Base-by-base conservation (phyloP, 495 filamentous ascomycete genomes). In the Penicillium arizonense region DNA sequence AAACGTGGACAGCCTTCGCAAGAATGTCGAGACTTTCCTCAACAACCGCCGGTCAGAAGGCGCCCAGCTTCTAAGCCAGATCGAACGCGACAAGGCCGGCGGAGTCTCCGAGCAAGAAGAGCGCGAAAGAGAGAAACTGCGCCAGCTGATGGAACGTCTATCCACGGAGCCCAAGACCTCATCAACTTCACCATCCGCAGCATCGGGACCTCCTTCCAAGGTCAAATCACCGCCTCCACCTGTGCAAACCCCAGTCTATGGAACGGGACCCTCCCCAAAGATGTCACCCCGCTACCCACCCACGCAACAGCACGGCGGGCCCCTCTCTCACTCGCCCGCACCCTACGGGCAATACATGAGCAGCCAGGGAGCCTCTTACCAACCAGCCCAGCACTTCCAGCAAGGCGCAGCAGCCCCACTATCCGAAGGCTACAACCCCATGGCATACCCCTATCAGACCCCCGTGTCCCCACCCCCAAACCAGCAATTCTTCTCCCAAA, bases 1-100 rank as follows among this genome's bases (percentile, higher is more conserved):
- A 45, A 97, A 91, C 1, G 91, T 95, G 2, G 90, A 96, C 39
- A 96, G 88, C 61, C 75, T 97, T n/a, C 85, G 89, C 52, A 93
- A 96, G 77, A 98, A 98, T 61, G 93, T 97, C 11, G 92, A 97
- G 58, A 88, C 87, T 3, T 98, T 97, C 65, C 93, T 98, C 50
- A 93, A 87, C 75, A 98, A 97, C 62, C 82, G 94, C 32, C 80
- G 92, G 40, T 87, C 90, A 1, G 94, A 98, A 71, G 94, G 94
- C 16, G 90, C 91, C 2, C 89, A 96, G 62, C 78, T 97, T 21
- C 78, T 98, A 6, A 82, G 79, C 56, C 87, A 90, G 56, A 98
- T 98, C 50, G 94, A 97, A 70, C 81, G 85, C 52, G 84, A 87
- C 44, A 86, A 85, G 59, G 82, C 81, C 3, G 82, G 75, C 40